Base-by-base conservation (phyloP, 176 grass and related monocot species). In the Echinochloa phyllopogon region DNA sequence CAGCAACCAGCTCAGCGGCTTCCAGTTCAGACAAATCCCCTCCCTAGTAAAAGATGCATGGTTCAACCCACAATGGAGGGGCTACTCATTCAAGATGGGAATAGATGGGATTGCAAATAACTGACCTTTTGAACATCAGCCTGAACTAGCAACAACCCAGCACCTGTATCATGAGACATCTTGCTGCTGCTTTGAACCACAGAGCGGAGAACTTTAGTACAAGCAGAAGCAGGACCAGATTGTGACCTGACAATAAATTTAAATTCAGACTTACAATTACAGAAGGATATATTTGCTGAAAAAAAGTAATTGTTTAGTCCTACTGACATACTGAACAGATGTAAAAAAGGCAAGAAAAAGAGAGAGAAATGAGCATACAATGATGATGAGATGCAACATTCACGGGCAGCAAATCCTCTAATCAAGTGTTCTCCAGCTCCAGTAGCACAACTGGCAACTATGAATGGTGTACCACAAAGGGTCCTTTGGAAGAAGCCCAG, bases 351-450 rank as follows among this genome's bases (percentile, higher is more conserved):
- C 39, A 1, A 49, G 24, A 57, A 43, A 38, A n/a, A 18, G n/a
- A 11, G 62, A 41, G 25, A 80, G 10, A 69, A 37, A 86, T 51
- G 18, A 65, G 25, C 91, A 79, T 94, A 98, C 96, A 93, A 61
- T 48, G 93, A 88, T 41, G 96, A 90, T 47, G 92, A 98, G 69
- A 90, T 60, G 76, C 96, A 98, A 74, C 93, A 95, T 89, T 98
- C 93, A 73, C 96, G 93, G 9, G 96, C 80, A 69, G 96, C 91
- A 87, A 98, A 95, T 66, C 91, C 96, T 94, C 88, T 98, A 39
- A 95, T 95, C 44, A 98, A 89, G 77, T 93, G 88, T 84, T 98
- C 96, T 14, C 96, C 96, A 27, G 89, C 93, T 85, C 96, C 96
- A 81, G 88, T 95, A 83, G 93, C 85, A 92, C 93, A 95, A 57